phyloP scores from a whole-genome alignment of 345 rosid genomes.

The Arabis alpina region DNA sequence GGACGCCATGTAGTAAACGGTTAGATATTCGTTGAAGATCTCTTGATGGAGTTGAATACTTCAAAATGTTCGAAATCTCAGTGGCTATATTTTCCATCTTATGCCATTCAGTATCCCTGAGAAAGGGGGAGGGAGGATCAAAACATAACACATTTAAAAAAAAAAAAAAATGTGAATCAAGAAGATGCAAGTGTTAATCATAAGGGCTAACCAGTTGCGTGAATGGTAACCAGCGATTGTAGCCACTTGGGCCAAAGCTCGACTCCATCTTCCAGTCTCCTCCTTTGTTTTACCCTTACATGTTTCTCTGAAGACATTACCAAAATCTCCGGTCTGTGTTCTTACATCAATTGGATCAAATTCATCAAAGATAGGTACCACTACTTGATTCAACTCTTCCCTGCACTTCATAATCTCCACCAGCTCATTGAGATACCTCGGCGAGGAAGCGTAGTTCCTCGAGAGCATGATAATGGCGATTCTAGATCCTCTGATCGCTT shows the following conservation, averaged over 20 bases:
- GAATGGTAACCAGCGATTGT: neutral
- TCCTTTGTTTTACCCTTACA: conserved; percentile 12
- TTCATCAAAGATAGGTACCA: neutral
- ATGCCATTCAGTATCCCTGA: neutral
- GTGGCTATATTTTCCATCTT: conserved; percentile 19
- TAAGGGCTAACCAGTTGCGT: neutral
- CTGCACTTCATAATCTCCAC: conserved; percentile 20
- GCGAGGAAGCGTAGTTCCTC: conserved; percentile 3
- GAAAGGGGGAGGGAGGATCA: neutral
- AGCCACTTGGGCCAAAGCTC: neutral
- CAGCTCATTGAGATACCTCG: conserved; percentile 3
- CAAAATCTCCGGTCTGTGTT: neutral
- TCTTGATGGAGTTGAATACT: neutral
- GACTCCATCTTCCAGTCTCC: neutral
- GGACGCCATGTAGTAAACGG: neutral
- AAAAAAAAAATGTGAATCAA: neutral
- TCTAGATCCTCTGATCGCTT: neutral
- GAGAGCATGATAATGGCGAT: conserved; percentile 5
- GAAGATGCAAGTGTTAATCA: neutral
- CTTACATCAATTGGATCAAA: neutral
- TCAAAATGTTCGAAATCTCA: conserved; percentile 13
- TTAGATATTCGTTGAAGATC: neutral
- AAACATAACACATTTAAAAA: neutral
- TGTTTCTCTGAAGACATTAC: neutral
- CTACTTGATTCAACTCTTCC: neutral